These are phyloP conservation scores for Alternaria sp. DNA, from an alignment of 2,329 filamentous ascomycete genomes.

Conservation along the genomic window DNA sequence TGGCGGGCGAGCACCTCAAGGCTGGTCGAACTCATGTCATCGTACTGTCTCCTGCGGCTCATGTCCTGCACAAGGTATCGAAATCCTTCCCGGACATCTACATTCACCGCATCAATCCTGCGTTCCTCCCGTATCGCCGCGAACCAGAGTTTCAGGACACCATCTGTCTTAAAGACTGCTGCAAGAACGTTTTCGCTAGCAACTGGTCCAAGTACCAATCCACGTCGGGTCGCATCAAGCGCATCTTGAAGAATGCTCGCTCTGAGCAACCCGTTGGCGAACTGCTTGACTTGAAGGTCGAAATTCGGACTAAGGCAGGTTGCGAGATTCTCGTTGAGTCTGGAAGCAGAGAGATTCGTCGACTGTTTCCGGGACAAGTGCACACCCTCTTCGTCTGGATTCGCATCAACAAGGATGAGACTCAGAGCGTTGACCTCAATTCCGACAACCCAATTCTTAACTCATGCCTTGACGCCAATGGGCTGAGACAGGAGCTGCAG, in stretches of 20 bases:
- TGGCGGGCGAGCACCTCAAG: conserved; percentile 20
- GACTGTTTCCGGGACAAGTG: conserved; percentile 35
- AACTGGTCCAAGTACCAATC: conserved; percentile 37
- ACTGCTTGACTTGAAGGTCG: conserved; percentile 27
- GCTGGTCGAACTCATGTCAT: conserved; percentile 33
- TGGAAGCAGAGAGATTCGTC: conserved; percentile 23
- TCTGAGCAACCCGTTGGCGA: conserved; percentile 28
- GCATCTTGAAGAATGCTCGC: conserved; percentile 35
- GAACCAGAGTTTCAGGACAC: conserved; percentile 14
- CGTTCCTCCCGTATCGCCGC: conserved; percentile 28
- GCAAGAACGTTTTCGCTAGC: conserved; percentile 32
- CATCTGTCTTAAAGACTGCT: conserved; percentile 28
- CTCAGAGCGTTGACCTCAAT: conserved; percentile 18
- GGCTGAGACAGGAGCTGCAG: conserved; percentile 27
- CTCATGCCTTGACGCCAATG: conserved; percentile 26
- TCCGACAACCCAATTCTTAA: conserved; percentile 31
- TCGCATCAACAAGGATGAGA: conserved; percentile 24
- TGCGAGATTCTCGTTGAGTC: conserved; percentile 29
- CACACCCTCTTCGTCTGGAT: conserved; percentile 32
- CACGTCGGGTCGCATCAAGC: conserved; percentile 25
- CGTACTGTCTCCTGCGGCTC: conserved; percentile 31
- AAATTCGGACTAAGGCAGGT: conserved; percentile 29
- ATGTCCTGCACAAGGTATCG: conserved; percentile 31
- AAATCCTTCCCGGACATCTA: conserved; percentile 25
- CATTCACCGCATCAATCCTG: conserved; percentile 39